Evolutionary conservation across 1,139 yeast genomes (phyloP), one percentile per base, ranked within the genome.

Genomic region (Candida tunisiensis): DNA sequence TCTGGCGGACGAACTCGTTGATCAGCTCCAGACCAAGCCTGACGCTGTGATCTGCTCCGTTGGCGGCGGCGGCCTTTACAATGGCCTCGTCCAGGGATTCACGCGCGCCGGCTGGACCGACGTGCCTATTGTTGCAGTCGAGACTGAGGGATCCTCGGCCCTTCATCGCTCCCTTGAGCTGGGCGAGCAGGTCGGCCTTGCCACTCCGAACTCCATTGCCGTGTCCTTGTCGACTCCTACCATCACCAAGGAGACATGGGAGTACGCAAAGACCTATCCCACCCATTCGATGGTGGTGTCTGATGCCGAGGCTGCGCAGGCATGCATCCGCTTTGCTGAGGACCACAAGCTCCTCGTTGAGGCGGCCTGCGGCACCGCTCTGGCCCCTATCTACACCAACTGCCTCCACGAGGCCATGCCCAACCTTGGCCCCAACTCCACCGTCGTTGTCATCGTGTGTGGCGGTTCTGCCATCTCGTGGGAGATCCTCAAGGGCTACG

Each of bases 291-390:
- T 62, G 11, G 52, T 64, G 15, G 64, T 74, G 3, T 55, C 62
- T 9, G 85, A 75, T 39, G 31, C 49, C 5, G 72, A 71, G 27
- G 72, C 77, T 1, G 59, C 71, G 1, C 47, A 52, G 17, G 69
- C 73, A 0, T 59, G 74, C 33, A 42, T 71, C 12, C 53, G 51
- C 27, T 70, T 63, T 38, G 65, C 70, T 8, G 53, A 61, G 13
- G 65, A 60, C 25, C 66, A 59, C 38, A 60, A 61, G 25, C 55
- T 65, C 27, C 52, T 71, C 7, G 66, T 71, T 1, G 85, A 74
- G 39, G 82, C 83, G 0, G 82, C 83, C 2, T 75, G 85, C 49
- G 83, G 83, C 8, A 79, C 79, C 3, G 67, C 82, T 0, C 41
- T 74, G 16, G 65, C 74, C 15, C 55, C 70, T 9, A 59, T 66